phyloP scores from a whole-genome alignment of 2,329 filamentous ascomycete genomes.

The Chrysoporthe austroafricana region DNA sequence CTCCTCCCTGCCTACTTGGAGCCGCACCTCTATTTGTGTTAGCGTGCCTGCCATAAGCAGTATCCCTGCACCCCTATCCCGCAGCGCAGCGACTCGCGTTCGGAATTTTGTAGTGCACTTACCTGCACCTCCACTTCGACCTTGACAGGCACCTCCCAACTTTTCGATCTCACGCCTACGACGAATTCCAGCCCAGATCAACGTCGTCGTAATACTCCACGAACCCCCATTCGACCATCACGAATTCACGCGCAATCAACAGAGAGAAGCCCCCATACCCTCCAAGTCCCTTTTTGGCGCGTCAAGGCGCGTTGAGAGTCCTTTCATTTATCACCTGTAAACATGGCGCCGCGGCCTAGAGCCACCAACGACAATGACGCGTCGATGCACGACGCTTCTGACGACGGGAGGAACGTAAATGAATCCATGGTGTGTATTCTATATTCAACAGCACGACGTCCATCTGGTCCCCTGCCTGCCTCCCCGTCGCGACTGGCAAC shows the following conservation, averaged over 20 bases:
- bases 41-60: slow-evolving; percentile 14
- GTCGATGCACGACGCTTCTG: slow-evolving; percentile 65
- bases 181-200: slow-evolving; percentile 8
- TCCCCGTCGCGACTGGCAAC: not conserved
- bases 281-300: slow-evolving; percentile 40
- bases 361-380: slow-evolving; percentile 62
- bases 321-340: slow-evolving; percentile 35
- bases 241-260: slow-evolving; percentile 9
- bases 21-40: slow-evolving; percentile 23
- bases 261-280: slow-evolving; percentile 5
- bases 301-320: slow-evolving; percentile 39
- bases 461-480: not conserved
- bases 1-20: not conserved
- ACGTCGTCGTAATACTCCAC: slow-evolving; percentile 15
- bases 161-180: slow-evolving; percentile 23
- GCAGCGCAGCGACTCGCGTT: slow-evolving; percentile 14
- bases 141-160: slow-evolving; percentile 21
- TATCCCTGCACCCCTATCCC: slow-evolving; percentile 18
- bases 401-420: slow-evolving; percentile 41
- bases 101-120: slow-evolving; percentile 12
- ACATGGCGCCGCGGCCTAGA: slow-evolving; percentile 62
- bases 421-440: slow-evolving; percentile 55
- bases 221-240: slow-evolving; percentile 1
- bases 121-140: slow-evolving; percentile 23
- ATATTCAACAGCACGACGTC: not conserved